phyloP scores from a whole-genome alignment of 2,329 filamentous ascomycete genomes.

The Dothistroma septosporum region DNA sequence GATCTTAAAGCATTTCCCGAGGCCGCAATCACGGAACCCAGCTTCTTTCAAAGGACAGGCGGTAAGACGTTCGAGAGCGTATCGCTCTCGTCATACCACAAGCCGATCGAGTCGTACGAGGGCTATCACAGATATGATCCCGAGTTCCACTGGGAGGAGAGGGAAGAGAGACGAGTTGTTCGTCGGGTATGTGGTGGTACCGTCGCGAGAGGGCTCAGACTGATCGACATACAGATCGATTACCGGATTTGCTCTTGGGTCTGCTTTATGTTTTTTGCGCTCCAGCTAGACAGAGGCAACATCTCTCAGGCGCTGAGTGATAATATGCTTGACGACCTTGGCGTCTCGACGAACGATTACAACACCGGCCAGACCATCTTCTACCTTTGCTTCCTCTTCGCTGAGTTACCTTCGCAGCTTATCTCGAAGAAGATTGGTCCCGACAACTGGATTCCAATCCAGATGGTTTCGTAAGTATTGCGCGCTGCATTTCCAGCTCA shows the following conservation, averaged over 20 bases:
- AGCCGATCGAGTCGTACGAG: slow-evolving; percentile 55
- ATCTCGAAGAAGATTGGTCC: slow-evolving; percentile 46
- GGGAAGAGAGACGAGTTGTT: slow-evolving; percentile 55
- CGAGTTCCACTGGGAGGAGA: slow-evolving; percentile 51
- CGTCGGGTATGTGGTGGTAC: slow-evolving; percentile 42
- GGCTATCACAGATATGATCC: slow-evolving; percentile 57
- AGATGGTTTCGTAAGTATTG: slow-evolving; percentile 19
- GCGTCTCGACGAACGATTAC: slow-evolving; percentile 51
- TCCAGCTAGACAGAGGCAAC: slow-evolving; percentile 56
- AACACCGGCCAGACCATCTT: slow-evolving; percentile 53
- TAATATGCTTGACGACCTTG: slow-evolving; percentile 53
- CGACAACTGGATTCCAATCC: slow-evolving; percentile 44
- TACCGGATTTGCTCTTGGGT: slow-evolving; percentile 50
- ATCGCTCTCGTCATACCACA: slow-evolving; percentile 42
- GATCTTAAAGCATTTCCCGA: slow-evolving; percentile 18
- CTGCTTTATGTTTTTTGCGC: slow-evolving; percentile 53
- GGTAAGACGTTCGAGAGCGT: slow-evolving; percentile 34
- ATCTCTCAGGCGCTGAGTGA: slow-evolving; percentile 61
- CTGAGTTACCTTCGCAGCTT: slow-evolving; percentile 36
- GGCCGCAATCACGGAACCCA: slow-evolving; percentile 17
- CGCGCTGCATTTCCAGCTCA: not conserved
- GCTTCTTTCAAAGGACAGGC: slow-evolving; percentile 19
- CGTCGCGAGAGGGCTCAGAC: not conserved
- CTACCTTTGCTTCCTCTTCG: slow-evolving; percentile 73
- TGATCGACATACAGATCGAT: slow-evolving; percentile 48